These are phyloP conservation scores for Cucurbita ficifolia DNA, from an alignment of 306 rosid species.

Conservation along the genomic window DNA sequence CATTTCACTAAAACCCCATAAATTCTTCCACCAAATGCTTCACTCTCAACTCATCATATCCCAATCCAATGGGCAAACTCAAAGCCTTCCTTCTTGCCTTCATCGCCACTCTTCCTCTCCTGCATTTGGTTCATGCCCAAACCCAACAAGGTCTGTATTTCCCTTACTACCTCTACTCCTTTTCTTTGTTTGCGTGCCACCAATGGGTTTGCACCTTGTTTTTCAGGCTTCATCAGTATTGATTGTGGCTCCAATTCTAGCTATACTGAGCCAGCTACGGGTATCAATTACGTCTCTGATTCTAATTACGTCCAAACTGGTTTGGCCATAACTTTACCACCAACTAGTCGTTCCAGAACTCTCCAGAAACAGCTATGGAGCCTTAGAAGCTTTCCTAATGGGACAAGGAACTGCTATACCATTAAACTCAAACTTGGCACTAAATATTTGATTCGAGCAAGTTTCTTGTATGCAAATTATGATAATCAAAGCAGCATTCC, in stretches of 20 bases:
- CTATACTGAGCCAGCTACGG: background rate
- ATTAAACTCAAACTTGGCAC: background rate
- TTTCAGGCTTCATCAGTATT: background rate
- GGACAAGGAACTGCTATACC: background rate
- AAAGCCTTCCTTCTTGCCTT: background rate
- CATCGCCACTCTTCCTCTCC: conserved; percentile 1
- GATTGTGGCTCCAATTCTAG: background rate
- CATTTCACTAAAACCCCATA: background rate
- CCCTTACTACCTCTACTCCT: background rate
- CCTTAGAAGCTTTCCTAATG: background rate
- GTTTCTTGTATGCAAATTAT: conserved; percentile 16
- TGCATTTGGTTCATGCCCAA: conserved; percentile 16
- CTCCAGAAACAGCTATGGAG: background rate
- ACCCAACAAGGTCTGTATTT: conserved; percentile 2
- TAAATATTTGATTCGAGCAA: conserved; percentile 10
- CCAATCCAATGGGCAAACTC: background rate
- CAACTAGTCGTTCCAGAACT: background rate
- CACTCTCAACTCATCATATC: background rate
- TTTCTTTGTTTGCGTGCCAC: background rate
- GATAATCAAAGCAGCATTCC: conserved; percentile 1
- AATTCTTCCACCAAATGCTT: background rate
- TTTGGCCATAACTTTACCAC: background rate
- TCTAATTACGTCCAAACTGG: background rate
- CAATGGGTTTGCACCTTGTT: background rate
- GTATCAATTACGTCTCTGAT: background rate